A percentile compares a stretch with the other conserved stretches of the same genome.
Conservation (phyloP, 2,329 filamentous ascomycete genomes). For the Thelonectria rubi region DNA sequence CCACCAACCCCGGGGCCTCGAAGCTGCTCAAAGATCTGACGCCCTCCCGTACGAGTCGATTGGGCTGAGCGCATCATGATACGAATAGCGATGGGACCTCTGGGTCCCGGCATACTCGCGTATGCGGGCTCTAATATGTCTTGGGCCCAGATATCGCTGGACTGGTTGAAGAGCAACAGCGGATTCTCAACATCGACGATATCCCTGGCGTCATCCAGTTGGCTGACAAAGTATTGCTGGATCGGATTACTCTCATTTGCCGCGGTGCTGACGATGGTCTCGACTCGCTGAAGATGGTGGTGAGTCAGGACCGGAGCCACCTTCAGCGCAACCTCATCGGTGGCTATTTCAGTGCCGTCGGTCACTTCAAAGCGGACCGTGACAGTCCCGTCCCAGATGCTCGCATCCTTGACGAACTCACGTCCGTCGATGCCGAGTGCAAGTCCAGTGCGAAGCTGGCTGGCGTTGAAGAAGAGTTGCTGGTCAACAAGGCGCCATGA, state of each 20-base stretch:
- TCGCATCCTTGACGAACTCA: constrained; percentile 37
- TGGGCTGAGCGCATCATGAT: constrained; percentile 48
- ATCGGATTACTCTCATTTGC: constrained; percentile 9
- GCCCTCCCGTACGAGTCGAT: constrained; percentile 39
- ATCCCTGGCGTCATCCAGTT: constrained; percentile 26
- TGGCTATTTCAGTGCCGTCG: constrained; percentile 27
- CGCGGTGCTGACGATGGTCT: constrained; percentile 40
- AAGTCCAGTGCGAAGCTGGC: constrained; percentile 43
- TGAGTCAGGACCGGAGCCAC: constrained; percentile 51
- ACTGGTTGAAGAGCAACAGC: constrained; percentile 36
- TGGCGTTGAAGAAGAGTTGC: constrained; percentile 42
- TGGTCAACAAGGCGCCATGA: constrained; percentile 42
- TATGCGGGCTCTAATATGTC: constrained; percentile 53
- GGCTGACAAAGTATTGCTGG: constrained; percentile 32
- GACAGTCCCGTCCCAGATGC: constrained; percentile 43
- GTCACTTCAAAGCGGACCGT: constrained; percentile 44
- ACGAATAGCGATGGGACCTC: constrained; percentile 45
- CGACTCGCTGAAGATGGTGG: constrained; percentile 46
- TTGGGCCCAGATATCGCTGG: constrained; percentile 49
- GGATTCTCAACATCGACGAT: constrained; percentile 31
- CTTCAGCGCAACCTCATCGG: constrained; percentile 45
- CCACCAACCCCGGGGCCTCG: constrained; percentile 44
- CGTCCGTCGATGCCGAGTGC: constrained; percentile 50
- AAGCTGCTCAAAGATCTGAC: constrained; percentile 46
- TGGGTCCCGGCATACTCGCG: constrained; percentile 49